Evolutionary conservation across 208 protist genomes (phyloP).

Genomic region (Acanthamoeba royreba): DNA sequence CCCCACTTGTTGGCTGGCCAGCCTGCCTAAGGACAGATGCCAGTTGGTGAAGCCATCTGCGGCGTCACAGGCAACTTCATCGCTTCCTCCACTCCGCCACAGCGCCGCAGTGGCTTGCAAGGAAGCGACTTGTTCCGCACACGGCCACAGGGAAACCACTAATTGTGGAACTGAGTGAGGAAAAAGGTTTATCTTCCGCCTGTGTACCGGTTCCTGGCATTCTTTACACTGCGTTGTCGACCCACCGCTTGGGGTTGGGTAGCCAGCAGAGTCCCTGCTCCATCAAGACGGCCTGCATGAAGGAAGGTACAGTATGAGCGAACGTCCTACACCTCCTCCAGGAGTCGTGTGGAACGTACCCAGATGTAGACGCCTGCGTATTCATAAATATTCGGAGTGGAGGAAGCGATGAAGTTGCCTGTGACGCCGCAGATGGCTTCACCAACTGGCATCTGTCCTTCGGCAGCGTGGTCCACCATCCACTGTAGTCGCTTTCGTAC

Average conservation of each 20-base stretch:
- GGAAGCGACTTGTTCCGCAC: too few species aligned
- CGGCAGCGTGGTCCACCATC: constrained; percentile 54
- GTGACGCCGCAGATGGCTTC: constrained; percentile 57
- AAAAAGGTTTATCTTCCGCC: too few species aligned
- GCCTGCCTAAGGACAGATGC: constrained; percentile 41
- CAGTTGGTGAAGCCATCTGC: constrained; percentile 55
- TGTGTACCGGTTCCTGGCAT: too few species aligned
- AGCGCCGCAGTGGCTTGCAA: too few species aligned
- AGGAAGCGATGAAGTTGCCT: constrained; percentile 43
- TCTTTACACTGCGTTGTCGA: too few species aligned
- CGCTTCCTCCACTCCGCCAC: constrained; percentile 37
- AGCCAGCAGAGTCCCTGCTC: constrained; percentile 15
- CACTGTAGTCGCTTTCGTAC: constrained; percentile 1
- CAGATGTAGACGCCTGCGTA: constrained; percentile 58
- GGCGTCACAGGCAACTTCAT: constrained; percentile 52
- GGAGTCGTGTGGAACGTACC: not conserved
- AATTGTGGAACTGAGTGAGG: too few species aligned
- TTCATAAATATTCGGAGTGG: constrained; percentile 56
- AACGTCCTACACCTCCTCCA: not conserved
- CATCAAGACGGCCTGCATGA: constrained; percentile 61
- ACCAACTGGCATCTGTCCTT: constrained; percentile 49
- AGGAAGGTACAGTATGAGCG: too few species aligned
- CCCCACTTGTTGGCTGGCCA: constrained; percentile 53
- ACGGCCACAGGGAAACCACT: too few species aligned
- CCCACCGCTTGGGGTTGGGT: constrained; percentile 49